A percentile compares a stretch with the other conserved stretches of the same genome.
Conservation (phyloP, 1,284 basidiomycete genomes). For the Leccinum cinnamomeum region DNA sequence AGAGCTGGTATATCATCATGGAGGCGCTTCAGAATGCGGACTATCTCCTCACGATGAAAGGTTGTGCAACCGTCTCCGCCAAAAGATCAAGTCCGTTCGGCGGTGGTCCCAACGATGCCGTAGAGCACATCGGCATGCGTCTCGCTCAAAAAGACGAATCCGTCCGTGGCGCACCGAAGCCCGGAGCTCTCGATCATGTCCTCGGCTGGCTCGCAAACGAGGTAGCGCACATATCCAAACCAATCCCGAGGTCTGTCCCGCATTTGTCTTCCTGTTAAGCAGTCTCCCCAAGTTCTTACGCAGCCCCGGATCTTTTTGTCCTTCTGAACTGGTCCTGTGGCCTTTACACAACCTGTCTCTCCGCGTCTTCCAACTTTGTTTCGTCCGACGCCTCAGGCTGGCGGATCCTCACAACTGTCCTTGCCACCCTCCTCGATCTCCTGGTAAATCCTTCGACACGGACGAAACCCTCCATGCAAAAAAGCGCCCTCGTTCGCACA, state of each 20-base stretch:
- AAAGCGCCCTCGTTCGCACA: constrained; percentile 57
- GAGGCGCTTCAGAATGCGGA: constrained; percentile 92
- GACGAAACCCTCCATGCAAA: constrained; percentile 60
- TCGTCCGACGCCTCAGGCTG: constrained; percentile 41
- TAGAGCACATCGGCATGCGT: constrained; percentile 63
- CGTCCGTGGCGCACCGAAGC: constrained; percentile 39
- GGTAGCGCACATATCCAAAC: constrained; percentile 53
- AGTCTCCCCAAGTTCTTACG: constrained; percentile 49
- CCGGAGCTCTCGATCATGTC: constrained; percentile 66
- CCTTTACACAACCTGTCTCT: constrained; percentile 55
- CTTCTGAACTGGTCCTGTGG: constrained; percentile 74
- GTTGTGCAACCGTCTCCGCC: constrained; percentile 30
- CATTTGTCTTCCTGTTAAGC: constrained; percentile 2
- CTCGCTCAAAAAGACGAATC: constrained; percentile 61
- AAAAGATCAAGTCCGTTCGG: constrained; percentile 40
- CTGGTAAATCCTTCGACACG: constrained; percentile 49
- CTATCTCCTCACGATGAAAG: constrained; percentile 75
- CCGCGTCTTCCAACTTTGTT: constrained; percentile 44
- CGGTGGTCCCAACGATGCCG: constrained; percentile 47
- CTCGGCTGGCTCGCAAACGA: constrained; percentile 72
- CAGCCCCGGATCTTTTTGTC: constrained; percentile 65
- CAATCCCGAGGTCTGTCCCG: constrained; percentile 48
- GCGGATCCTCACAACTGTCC: constrained; percentile 48
- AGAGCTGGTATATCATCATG: constrained; percentile 89
- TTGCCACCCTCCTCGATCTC: constrained; percentile 62